Evolutionary conservation across 129 eudicot species (phyloP).

Genomic region (Helichrysum umbraculigerum): DNA sequence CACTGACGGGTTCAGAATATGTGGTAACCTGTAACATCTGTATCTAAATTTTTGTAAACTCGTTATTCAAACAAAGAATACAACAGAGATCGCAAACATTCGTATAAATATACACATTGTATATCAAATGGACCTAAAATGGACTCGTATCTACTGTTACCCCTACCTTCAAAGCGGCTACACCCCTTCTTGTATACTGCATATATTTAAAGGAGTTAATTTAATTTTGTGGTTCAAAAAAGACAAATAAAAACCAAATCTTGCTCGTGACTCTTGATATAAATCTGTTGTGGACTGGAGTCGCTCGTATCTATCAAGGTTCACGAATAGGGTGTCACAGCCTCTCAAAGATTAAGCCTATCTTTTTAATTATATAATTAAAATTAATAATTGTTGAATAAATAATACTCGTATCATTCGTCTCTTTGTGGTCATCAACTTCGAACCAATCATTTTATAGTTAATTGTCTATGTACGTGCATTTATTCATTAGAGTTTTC

Average conservation of each 20-base stretch:
- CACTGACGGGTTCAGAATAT: no score
- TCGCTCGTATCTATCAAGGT: constrained; percentile 16
- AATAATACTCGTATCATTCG: neutral
- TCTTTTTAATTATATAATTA: neutral
- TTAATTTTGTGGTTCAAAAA: constrained; percentile 19
- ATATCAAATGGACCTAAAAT: no score
- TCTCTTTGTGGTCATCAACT: constrained; percentile 1
- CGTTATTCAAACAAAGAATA: no score
- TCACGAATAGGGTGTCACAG: constrained; percentile 31
- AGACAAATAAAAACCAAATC: neutral
- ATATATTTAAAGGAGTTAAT: neutral
- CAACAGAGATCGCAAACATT: no score
- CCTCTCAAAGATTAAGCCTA: constrained; percentile 23
- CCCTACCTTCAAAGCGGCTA: no score
- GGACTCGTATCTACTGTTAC: no score
- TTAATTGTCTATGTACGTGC: no score
- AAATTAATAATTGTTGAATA: neutral
- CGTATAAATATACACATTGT: no score
- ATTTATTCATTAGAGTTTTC: no score
- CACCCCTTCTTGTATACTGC: neutral
- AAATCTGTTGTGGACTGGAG: neutral
- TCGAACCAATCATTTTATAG: constrained; percentile 3
- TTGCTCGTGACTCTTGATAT: constrained; percentile 20
- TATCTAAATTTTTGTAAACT: no score
- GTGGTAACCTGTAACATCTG: no score